These are phyloP conservation scores for Grammothele lineata DNA, from an alignment of 768 basidiomycete genomes.

Conservation along the genomic window DNA sequence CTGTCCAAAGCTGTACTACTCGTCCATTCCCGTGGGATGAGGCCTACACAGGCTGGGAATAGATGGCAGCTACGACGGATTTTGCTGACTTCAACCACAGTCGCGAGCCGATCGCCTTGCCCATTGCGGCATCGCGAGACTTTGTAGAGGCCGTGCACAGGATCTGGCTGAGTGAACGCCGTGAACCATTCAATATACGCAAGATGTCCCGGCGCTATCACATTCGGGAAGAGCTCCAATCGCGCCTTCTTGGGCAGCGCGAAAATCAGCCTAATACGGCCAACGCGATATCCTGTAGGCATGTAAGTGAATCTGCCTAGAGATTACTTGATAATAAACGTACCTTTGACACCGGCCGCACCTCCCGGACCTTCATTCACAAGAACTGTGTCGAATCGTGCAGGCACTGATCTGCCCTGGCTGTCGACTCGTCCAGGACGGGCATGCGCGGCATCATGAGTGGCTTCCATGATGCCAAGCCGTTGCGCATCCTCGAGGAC, in stretches of 20 bases:
- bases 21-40: background rate
- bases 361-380: background rate
- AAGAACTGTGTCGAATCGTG: constrained; percentile 6
- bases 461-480: background rate
- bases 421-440: background rate
- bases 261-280: constrained; percentile 25
- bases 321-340: background rate
- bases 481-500: background rate
- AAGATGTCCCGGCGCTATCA: constrained; percentile 14
- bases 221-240: background rate
- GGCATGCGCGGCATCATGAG: constrained; percentile 3
- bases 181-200: constrained; percentile 31
- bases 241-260: constrained; percentile 11
- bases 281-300: constrained; percentile 26
- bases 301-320: background rate
- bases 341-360: background rate
- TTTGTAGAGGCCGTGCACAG: constrained; percentile 24
- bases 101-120: background rate
- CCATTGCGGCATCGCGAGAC: background rate
- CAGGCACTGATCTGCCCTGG: background rate
- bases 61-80: constrained; percentile 3
- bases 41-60: background rate
- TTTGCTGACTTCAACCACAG: background rate
- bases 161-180: constrained; percentile 18
- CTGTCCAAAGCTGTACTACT: constrained; percentile 4